Evolutionary conservation across 2,329 filamentous ascomycete genomes (phyloP).

Genomic region (Aspergillus ruber): DNA sequence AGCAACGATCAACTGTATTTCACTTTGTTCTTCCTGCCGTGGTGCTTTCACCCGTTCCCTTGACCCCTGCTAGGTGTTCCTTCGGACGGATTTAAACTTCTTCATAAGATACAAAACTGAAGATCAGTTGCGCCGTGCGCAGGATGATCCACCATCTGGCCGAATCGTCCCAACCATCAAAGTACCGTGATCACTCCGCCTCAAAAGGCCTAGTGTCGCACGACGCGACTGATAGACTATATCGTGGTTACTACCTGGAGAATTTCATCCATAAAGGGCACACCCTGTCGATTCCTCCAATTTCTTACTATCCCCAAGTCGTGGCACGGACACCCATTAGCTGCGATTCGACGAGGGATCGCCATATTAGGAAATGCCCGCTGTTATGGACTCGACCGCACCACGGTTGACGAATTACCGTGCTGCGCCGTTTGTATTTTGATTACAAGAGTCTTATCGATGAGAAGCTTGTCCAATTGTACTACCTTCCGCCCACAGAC

Average conservation of each 20-base stretch:
- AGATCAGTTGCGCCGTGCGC: neutral
- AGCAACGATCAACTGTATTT: neutral
- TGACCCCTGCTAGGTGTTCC: neutral
- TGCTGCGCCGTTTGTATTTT: neutral
- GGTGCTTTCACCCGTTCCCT: neutral
- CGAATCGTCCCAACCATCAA: neutral
- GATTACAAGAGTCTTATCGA: neutral
- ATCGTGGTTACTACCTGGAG: neutral
- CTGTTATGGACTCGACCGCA: neutral
- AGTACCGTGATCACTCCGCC: neutral
- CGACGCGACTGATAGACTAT: neutral
- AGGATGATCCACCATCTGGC: neutral
- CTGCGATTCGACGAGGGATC: neutral
- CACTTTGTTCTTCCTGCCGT: neutral
- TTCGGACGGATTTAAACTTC: neutral
- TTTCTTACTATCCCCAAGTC: neutral
- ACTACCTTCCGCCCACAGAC: neutral
- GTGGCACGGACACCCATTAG: neutral
- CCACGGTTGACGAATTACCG: neutral
- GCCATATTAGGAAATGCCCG: neutral
- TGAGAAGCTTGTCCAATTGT: neutral
- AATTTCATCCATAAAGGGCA: neutral
- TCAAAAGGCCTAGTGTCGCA: neutral
- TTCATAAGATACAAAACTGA: neutral
- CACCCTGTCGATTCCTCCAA: neutral